Percentiles rank a stretch among this genome's conserved stretches.
Evolutionary conservation across 768 basidiomycete genomes (phyloP).

Genomic region (Trametes cinnabarina): DNA sequence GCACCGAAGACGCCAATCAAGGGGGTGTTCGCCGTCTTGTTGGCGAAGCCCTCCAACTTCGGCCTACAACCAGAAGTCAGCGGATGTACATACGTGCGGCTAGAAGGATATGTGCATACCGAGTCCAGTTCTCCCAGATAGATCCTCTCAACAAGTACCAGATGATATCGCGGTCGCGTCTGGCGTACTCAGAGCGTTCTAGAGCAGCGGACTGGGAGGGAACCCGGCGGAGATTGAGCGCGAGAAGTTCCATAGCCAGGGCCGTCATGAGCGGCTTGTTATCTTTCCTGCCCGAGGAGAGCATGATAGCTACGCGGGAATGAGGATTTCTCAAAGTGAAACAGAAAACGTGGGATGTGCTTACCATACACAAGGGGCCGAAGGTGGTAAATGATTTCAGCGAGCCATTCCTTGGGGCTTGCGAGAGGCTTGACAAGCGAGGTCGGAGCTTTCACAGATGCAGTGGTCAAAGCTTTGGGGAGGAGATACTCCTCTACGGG

Average conservation of each 20-base stretch:
- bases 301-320: conserved; percentile 33
- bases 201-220: conserved; percentile 60
- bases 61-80: conserved; percentile 46
- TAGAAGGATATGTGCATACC: conserved; percentile 37
- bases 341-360: conserved; percentile 12
- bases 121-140: conserved; percentile 78
- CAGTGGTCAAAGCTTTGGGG: conserved; percentile 74
- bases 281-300: conserved; percentile 42
- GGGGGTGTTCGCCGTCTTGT: conserved; percentile 54
- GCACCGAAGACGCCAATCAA: conserved; percentile 67
- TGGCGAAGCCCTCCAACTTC: conserved; percentile 65
- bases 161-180: conserved; percentile 75
- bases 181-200: conserved; percentile 77
- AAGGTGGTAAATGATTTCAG: conserved; percentile 68
- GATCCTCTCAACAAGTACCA: conserved; percentile 87
- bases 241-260: conserved; percentile 67
- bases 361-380: conserved; percentile 78
- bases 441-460: conserved; percentile 68
- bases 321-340: background rate
- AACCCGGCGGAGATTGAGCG: conserved; percentile 69
- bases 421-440: conserved; percentile 61
- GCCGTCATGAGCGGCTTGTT: conserved; percentile 64
- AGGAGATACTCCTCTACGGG: conserved; percentile 78
- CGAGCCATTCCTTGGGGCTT: conserved; percentile 69
- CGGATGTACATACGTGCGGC: background rate